Evolutionary conservation across 2,329 filamentous ascomycete species (phyloP), one percentile per base, ranked within the genome.

Genomic region (Talaromyces funiculosus): DNA sequence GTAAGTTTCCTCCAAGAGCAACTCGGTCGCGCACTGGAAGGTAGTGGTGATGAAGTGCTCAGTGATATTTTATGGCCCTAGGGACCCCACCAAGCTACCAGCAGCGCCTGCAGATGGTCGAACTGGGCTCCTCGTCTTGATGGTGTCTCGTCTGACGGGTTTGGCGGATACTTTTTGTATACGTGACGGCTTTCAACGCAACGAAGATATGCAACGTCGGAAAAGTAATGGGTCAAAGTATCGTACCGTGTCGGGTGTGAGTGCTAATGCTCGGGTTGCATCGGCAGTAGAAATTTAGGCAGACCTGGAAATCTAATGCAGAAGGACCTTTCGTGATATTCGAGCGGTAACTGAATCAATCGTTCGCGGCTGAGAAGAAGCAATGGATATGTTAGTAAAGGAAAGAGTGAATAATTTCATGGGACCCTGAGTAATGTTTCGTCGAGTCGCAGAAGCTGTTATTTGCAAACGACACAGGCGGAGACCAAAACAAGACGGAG

Each of bases 71-170:
- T 51, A 53, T 43, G 57, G 43, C 31, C 57, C 47, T 53, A 51
- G 37, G 47, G 57, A 59, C 59, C 55, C 54, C 59, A 61, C 54
- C 59, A 57, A 61, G 45, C 59, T 61, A 58, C 59, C 59, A 61
- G 59, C 54, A 61, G 45, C 59, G 58, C 53, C 47, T 26, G 42
- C n/a, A 54, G 45, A 45, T 45, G 54, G 42, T 43, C 54, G 6
- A 43, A 37, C 42, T 35, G 24, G 35, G 6, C 26, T 56, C 35
- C 16, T 24, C 18, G 42, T 22, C 18, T 49, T 9, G 31, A 12
- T 57, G 31, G 3, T 43, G 16, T 47, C 22, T 45, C 16, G 14
- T 26, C 14, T n/a, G 43, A 47, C 29, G 5, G n/a, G 14, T 29
- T 47, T 26, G 43, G 26, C 16, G 43, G 12, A n/a, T 47, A 18